These are phyloP conservation scores for Neoascochyta sp. DNA, from an alignment of 2,329 filamentous ascomycete genomes.

Conservation along the genomic window DNA sequence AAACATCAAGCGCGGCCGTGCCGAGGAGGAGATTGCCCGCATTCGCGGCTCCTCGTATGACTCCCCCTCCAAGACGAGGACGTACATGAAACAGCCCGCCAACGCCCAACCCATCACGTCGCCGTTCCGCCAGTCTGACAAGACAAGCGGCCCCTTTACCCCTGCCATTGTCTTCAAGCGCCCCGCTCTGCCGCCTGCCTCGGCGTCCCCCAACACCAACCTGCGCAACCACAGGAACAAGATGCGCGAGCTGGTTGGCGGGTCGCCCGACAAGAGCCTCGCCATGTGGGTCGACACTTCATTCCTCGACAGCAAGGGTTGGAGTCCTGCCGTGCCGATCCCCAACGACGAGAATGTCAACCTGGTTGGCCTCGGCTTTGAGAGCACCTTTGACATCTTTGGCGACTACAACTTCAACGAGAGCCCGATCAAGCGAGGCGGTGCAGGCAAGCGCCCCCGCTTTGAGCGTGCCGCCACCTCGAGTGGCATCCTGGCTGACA, in stretches of 20 bases:
- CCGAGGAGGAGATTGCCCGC: slow-evolving; percentile 92
- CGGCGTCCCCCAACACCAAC: slow-evolving; percentile 89
- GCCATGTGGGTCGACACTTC: slow-evolving; percentile 54
- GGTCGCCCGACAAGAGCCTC: slow-evolving; percentile 64
- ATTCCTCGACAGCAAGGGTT: slow-evolving; percentile 39
- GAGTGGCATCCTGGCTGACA: slow-evolving; percentile 58
- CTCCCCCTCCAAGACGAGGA: slow-evolving; percentile 72
- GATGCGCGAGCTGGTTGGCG: slow-evolving; percentile 70
- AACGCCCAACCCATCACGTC: slow-evolving; percentile 39
- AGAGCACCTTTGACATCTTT: slow-evolving; percentile 62
- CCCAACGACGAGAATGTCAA: slow-evolving; percentile 56
- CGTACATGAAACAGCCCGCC: slow-evolving; percentile 48
- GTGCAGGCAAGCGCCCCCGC: slow-evolving; percentile 55
- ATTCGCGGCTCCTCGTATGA: slow-evolving; percentile 90
- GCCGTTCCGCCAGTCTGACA: slow-evolving; percentile 38
- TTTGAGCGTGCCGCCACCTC: slow-evolving; percentile 62
- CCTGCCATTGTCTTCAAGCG: slow-evolving; percentile 78
- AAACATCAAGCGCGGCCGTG: slow-evolving; percentile 79
- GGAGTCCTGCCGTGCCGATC: slow-evolving; percentile 65
- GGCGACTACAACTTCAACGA: slow-evolving; percentile 48
- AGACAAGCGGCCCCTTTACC: slow-evolving; percentile 60
- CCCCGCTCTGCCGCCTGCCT: slow-evolving; percentile 62
- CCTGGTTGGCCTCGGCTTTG: slow-evolving; percentile 48
- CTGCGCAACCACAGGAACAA: slow-evolving; percentile 81
- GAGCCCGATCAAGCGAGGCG: slow-evolving; percentile 61